A percentile compares a stretch with the other conserved stretches of the same genome.
These are phyloP conservation scores for Trichophyton verrucosum DNA, from an alignment of 2,329 filamentous ascomycete species.

Conservation along the genomic window DNA sequence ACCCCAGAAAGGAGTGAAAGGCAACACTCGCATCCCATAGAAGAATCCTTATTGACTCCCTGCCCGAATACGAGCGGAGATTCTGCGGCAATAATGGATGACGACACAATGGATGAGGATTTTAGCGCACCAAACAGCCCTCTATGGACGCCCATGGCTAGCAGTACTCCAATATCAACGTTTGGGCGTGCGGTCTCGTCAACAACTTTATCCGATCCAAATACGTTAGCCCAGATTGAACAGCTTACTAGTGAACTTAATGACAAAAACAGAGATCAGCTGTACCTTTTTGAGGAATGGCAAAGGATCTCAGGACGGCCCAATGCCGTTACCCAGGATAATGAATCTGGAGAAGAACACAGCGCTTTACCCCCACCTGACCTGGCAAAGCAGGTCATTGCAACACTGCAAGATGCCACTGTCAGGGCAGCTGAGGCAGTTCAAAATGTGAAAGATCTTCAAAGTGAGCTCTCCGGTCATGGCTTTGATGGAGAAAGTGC, in stretches of 20 bases:
- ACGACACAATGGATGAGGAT: conserved; percentile 1
- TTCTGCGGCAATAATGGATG: neutral
- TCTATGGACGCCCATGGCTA: conserved; percentile 3
- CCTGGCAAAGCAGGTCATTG: conserved; percentile 28
- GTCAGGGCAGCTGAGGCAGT: conserved; percentile 29
- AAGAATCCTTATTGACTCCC: neutral
- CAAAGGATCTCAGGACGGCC: conserved; percentile 21
- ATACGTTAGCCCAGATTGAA: conserved; percentile 6
- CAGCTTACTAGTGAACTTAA: conserved; percentile 28
- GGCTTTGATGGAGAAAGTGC: conserved; percentile 27
- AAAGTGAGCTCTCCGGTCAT: conserved; percentile 25
- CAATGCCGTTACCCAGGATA: conserved; percentile 10
- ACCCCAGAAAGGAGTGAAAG: neutral
- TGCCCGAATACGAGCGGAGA: neutral
- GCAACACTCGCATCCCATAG: neutral
- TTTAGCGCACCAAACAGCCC: neutral
- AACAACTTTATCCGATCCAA: conserved; percentile 2
- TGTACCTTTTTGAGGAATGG: conserved; percentile 29
- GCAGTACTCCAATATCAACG: neutral
- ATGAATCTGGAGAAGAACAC: neutral
- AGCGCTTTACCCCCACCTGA: conserved; percentile 26
- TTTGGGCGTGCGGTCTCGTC: conserved; percentile 8
- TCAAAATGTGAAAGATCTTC: conserved; percentile 25
- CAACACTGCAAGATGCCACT: conserved; percentile 25
- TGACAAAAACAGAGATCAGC: conserved; percentile 29